Evolutionary conservation across 192 early-diverging fungal genomes (phyloP).

Genomic region (Coemansia sp.): DNA sequence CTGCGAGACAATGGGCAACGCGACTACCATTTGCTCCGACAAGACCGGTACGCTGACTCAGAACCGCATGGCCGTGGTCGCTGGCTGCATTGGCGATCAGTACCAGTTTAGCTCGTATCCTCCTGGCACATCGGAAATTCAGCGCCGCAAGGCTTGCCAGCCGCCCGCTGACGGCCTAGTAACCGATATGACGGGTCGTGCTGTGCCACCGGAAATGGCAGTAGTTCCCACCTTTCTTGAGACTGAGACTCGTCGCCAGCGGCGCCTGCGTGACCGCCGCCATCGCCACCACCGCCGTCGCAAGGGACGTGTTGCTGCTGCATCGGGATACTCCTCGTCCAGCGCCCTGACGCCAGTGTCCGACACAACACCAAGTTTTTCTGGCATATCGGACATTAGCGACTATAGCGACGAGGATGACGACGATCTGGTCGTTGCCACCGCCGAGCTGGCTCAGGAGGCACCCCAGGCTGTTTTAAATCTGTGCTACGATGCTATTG

Average conservation of each 20-base stretch:
- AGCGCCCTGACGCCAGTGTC: conserved; percentile 46
- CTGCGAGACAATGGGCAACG: conserved; percentile 99
- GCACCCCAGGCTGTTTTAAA: conserved; percentile 50
- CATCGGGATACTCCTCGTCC: conserved; percentile 44
- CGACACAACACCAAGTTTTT: conserved; percentile 40
- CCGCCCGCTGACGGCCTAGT: conserved; percentile 44
- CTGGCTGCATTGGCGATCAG: conserved; percentile 73
- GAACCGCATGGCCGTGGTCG: conserved; percentile 97
- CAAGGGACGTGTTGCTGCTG: conserved; percentile 20
- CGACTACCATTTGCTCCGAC: conserved; percentile 97
- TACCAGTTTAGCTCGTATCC: conserved; percentile 61
- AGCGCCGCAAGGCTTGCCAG: conserved; percentile 47
- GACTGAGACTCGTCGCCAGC: conserved; percentile 37
- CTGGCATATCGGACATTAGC: conserved; percentile 43
- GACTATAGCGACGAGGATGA: conserved; percentile 52
- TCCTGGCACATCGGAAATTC: conserved; percentile 48
- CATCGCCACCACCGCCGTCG: conserved; percentile 45
- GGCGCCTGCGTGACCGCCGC: conserved; percentile 40
- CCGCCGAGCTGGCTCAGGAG: conserved; percentile 52
- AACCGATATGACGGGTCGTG: conserved; percentile 50
- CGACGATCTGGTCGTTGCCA: conserved; percentile 51
- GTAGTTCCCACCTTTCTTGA: conserved; percentile 42
- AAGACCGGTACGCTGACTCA: conserved; percentile 98
- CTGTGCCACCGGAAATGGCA: conserved; percentile 42
- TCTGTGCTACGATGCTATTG: conserved; percentile 67